Conservation (phyloP, 2,329 filamentous ascomycete species). For the Diaporthe citrichinensis region DNA sequence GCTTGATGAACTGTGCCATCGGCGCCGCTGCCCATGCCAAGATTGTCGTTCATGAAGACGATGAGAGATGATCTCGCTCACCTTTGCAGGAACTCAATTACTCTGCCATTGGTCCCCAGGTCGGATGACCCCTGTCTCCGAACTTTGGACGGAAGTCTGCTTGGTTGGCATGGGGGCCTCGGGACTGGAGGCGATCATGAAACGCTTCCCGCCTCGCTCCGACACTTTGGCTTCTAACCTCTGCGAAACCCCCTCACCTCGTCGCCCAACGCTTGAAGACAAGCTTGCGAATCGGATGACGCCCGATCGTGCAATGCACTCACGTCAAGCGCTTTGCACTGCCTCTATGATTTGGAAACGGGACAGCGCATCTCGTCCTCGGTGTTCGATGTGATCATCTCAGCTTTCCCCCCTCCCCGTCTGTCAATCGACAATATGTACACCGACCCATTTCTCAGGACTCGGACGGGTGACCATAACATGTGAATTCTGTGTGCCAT, state of each 20-base stretch:
- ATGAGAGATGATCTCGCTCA: slow-evolving; percentile 11
- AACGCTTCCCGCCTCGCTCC: slow-evolving; percentile 28
- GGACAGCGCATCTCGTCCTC: not conserved
- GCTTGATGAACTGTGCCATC: not conserved
- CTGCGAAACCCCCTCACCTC: slow-evolving; percentile 31
- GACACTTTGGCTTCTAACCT: slow-evolving; percentile 34
- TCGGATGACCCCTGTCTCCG: slow-evolving; percentile 23
- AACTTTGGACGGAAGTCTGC: slow-evolving; percentile 3
- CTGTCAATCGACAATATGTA: not conserved
- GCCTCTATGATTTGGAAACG: slow-evolving; percentile 24
- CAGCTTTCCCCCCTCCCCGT: not conserved
- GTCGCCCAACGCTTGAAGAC: slow-evolving; percentile 1
- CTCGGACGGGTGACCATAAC: not conserved
- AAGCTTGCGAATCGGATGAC: slow-evolving; percentile 35
- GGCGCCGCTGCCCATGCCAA: not conserved
- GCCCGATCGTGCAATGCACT: slow-evolving; percentile 18
- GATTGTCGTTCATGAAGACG: not conserved
- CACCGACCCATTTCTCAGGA: not conserved
- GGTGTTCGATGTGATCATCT: not conserved
- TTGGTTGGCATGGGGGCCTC: slow-evolving; percentile 5
- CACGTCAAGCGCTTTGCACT: slow-evolving; percentile 17
- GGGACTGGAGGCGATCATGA: slow-evolving; percentile 30
- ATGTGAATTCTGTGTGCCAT: not conserved
- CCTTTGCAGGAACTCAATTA: not conserved
- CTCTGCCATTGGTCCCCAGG: not conserved